These are phyloP conservation scores for Boletus tylopilopsis DNA, from an alignment of 768 basidiomycete genomes.

Conservation along the genomic window DNA sequence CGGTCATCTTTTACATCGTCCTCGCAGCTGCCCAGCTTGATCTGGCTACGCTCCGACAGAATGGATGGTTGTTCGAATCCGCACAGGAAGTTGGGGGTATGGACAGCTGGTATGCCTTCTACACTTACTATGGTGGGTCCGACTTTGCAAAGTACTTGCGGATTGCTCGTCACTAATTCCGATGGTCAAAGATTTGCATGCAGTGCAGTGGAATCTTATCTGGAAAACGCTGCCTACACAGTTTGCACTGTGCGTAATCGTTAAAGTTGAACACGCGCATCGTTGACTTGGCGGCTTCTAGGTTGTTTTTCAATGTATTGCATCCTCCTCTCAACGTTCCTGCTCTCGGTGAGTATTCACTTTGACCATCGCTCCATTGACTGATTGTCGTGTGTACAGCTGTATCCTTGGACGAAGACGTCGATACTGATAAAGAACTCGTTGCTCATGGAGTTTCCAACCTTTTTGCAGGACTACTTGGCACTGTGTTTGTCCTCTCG, in stretches of 20 bases:
- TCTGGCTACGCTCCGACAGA: constrained; percentile 51
- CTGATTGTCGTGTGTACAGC: constrained; percentile 37
- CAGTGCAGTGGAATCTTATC: constrained; percentile 61
- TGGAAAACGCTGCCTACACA: constrained; percentile 91
- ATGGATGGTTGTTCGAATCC: constrained; percentile 84
- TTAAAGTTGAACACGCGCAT: neutral
- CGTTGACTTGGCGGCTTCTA: constrained; percentile 33
- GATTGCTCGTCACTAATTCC: neutral
- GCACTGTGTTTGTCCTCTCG: constrained; percentile 62
- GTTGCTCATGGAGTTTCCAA: constrained; percentile 93
- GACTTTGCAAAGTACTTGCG: neutral
- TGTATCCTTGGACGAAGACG: constrained; percentile 83
- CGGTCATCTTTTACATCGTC: constrained; percentile 78
- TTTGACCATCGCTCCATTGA: neutral
- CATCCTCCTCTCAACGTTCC: constrained; percentile 90
- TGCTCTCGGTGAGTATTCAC: constrained; percentile 57
- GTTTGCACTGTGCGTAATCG: constrained; percentile 69
- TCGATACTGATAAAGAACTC: constrained; percentile 90
- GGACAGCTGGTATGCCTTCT: constrained; percentile 79
- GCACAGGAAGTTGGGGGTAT: constrained; percentile 32
- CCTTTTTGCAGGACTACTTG: constrained; percentile 71
- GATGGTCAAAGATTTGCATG: constrained; percentile 47
- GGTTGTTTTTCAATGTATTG: constrained; percentile 79
- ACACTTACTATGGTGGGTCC: constrained; percentile 66
- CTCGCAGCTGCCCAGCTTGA: constrained; percentile 61